These are phyloP conservation scores for Solanum hybrid DNA, from an alignment of 305 asterid genomes.

Conservation along the genomic window DNA sequence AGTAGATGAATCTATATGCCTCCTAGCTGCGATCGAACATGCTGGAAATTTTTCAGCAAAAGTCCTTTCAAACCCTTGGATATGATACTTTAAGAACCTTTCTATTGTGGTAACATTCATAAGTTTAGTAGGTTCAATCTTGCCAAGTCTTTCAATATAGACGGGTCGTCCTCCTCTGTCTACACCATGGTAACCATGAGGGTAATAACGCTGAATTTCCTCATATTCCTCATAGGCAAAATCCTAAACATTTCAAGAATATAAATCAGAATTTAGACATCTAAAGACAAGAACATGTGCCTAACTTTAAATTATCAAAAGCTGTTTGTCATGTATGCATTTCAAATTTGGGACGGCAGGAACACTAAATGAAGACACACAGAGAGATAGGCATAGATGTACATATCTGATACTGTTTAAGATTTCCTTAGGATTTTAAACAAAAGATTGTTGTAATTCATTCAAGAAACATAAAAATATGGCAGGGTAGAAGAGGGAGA, in stretches of 20 bases:
- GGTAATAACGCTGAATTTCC: conserved; percentile 72
- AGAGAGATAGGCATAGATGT: not conserved
- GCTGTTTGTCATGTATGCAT: not conserved
- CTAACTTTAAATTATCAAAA: not conserved
- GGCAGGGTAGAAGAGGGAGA: not conserved
- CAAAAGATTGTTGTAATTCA: not conserved
- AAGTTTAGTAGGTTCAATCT: conserved; percentile 73
- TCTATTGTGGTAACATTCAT: conserved; percentile 83
- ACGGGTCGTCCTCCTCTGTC: conserved; percentile 89
- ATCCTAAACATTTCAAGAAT: conserved; percentile 42
- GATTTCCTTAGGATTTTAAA: not conserved
- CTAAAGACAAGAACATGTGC: not conserved
- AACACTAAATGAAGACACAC: not conserved
- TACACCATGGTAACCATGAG: conserved; percentile 94
- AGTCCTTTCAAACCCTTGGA: conserved; percentile 82
- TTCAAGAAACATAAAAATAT: not conserved
- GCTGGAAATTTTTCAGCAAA: conserved; percentile 86
- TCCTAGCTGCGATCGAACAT: conserved; percentile 79
- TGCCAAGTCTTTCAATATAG: conserved; percentile 90
- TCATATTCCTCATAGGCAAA: conserved; percentile 69
- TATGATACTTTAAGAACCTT: conserved; percentile 81
- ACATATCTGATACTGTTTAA: not conserved
- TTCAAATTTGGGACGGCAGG: not conserved
- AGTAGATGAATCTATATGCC: conserved; percentile 79
- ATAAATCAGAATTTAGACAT: conserved; percentile 1